Conservation (phyloP, 106 monocot species). For the Dactylorhiza incarnata region DNA sequence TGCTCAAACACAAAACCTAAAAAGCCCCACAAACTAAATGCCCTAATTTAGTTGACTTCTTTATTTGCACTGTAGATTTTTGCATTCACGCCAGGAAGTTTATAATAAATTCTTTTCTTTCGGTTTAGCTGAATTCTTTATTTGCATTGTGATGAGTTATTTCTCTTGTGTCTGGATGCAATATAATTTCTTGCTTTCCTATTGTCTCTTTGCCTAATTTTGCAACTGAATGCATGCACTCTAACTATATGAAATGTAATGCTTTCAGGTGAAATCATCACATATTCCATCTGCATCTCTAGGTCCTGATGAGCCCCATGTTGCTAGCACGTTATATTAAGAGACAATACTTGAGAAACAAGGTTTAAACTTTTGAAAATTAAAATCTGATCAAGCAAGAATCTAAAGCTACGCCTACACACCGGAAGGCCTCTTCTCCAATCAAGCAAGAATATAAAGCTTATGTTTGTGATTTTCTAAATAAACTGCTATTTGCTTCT, state of each 20-base stretch:
- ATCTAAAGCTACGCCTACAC: no score
- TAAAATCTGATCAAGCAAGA: no score
- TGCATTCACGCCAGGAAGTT: no score
- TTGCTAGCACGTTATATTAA: constrained; percentile 62
- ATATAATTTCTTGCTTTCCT: not conserved
- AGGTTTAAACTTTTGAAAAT: constrained; percentile 25
- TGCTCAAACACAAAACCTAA: no score
- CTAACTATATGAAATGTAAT: not conserved
- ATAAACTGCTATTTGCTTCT: no score
- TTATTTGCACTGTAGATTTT: no score
- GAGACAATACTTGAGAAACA: constrained; percentile 58
- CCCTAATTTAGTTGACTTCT: no score
- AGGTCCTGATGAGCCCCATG: constrained; percentile 97
- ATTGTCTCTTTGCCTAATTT: not conserved
- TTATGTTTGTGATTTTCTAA: no score
- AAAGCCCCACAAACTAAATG: no score
- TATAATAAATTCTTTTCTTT: not conserved
- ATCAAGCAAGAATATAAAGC: no score
- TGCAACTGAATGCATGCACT: not conserved
- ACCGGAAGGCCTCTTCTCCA: no score
- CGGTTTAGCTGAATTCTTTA: not conserved
- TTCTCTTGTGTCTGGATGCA: no score
- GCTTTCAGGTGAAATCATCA: constrained; percentile 36
- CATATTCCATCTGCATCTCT: constrained; percentile 43
- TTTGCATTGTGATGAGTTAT: not conserved